These are phyloP conservation scores for Alternaria alternata DNA, from an alignment of 2,329 filamentous ascomycete species.

Conservation along the genomic window DNA sequence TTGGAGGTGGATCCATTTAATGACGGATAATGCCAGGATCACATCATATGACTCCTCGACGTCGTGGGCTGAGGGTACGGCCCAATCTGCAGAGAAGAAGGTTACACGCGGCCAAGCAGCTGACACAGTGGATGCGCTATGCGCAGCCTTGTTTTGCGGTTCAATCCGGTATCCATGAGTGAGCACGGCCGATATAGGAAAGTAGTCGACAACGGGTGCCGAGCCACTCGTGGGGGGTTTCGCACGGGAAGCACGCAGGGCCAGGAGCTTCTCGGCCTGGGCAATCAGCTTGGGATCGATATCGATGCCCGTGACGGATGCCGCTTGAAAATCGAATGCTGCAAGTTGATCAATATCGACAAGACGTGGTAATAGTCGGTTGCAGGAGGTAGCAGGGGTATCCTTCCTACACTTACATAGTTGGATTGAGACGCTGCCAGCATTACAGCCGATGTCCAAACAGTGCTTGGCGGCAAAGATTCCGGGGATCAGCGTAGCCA, in stretches of 20 bases:
- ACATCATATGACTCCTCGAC: conserved; percentile 42
- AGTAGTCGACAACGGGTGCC: conserved; percentile 41
- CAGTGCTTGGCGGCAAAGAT: conserved; percentile 47
- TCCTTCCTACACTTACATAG: conserved; percentile 44
- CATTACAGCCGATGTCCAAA: conserved; percentile 53
- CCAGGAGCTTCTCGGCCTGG: conserved; percentile 48
- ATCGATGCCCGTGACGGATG: conserved; percentile 51
- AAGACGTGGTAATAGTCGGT: conserved; percentile 40
- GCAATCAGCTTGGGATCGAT: conserved; percentile 49
- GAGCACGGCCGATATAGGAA: conserved; percentile 48
- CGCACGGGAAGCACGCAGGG: conserved; percentile 48
- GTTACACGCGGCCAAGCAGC: conserved; percentile 37
- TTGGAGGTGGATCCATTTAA: conserved; percentile 52
- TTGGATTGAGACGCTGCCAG: conserved; percentile 49
- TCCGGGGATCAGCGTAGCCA: conserved; percentile 43
- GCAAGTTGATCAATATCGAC: conserved; percentile 40
- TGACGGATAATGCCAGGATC: conserved; percentile 51
- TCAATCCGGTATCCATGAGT: conserved; percentile 44
- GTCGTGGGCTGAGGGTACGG: conserved; percentile 33
- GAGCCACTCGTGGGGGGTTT: conserved; percentile 30
- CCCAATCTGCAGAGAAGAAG: conserved; percentile 48
- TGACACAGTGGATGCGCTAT: conserved; percentile 21
- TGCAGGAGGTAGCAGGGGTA: conserved; percentile 34
- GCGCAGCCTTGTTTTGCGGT: conserved; percentile 26
- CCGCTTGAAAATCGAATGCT: conserved; percentile 51